Conservation (phyloP, 139 green algal species). For the Mesotaenium endlicherianum region DNA sequence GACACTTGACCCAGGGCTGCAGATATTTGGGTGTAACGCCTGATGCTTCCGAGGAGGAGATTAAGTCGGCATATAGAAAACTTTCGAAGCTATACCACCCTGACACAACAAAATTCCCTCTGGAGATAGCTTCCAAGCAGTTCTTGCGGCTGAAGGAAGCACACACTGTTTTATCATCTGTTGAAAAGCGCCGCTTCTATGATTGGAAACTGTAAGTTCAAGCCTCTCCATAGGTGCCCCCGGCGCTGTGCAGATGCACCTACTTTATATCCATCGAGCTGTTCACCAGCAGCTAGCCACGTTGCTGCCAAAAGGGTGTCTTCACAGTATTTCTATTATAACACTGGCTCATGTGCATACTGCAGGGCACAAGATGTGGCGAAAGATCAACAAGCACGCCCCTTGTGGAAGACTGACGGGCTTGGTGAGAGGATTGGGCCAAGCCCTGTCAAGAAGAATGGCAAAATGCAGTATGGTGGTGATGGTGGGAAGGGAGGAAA, state of each 20-base stretch:
- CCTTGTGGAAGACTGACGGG: background rate
- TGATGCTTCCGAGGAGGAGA: background rate
- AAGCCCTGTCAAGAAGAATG: background rate
- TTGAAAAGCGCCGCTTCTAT: constrained; percentile 9
- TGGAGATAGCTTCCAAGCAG: constrained; percentile 9
- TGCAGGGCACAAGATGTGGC: background rate
- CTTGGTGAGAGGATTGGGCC: background rate
- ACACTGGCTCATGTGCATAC: background rate
- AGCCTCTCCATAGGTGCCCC: background rate
- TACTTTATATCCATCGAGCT: too few relatives aligned
- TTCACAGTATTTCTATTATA: background rate
- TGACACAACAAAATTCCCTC: constrained; percentile 15
- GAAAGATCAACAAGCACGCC: background rate
- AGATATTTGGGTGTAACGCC: constrained; percentile 7
- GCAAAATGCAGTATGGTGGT: background rate
- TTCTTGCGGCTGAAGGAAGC: constrained; percentile 27
- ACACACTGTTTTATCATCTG: background rate
- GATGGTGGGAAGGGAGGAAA: too few relatives aligned
- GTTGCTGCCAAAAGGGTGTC: background rate
- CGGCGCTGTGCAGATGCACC: background rate
- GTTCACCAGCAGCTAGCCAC: background rate
- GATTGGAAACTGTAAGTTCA: constrained; percentile 16
- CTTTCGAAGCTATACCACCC: constrained; percentile 31
- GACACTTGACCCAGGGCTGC: background rate
- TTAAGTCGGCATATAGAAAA: constrained; percentile 9